phyloP scores from a whole-genome alignment of 345 rosid species.

The Gynandropsis gynandra region DNA sequence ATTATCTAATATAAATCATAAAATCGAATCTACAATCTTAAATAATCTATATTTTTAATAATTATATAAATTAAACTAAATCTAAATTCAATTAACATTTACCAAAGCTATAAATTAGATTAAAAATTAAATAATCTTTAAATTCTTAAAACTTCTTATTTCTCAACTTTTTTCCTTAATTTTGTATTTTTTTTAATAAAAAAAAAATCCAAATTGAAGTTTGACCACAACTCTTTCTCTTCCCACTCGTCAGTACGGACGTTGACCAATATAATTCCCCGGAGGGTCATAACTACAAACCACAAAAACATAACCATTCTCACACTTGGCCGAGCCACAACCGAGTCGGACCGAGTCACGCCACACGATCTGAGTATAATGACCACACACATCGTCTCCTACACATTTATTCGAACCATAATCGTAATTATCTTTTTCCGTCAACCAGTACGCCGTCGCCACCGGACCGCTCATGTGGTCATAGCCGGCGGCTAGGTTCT shows the following conservation, averaged over 20 bases:
- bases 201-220: too few relatives aligned
- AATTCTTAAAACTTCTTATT: too few relatives aligned
- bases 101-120: too few relatives aligned
- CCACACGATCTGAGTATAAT: slow-evolving; percentile 73
- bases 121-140: too few relatives aligned
- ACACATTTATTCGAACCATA: slow-evolving; percentile 36
- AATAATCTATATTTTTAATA: too few relatives aligned
- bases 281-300: slow-evolving; percentile 56
- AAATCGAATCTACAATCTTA: too few relatives aligned
- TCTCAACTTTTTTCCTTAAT: too few relatives aligned
- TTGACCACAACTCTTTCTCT: too few relatives aligned
- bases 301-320: slow-evolving; percentile 39
- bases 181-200: too few relatives aligned
- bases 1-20: too few relatives aligned
- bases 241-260: slow-evolving; percentile 31
- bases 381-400: slow-evolving; percentile 39
- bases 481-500: slow-evolving; percentile 44
- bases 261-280: slow-evolving; percentile 40
- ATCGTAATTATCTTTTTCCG: slow-evolving; percentile 43
- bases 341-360: slow-evolving; percentile 44
- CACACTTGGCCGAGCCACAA: slow-evolving; percentile 56
- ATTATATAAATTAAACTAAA: too few relatives aligned
- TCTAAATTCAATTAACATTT: too few relatives aligned
- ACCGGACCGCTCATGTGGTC: slow-evolving; percentile 28
- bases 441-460: slow-evolving; percentile 50